Percentiles rank a stretch among this genome's conserved stretches.
These are phyloP conservation scores for Talaromyces sp. DNA, from an alignment of 2,329 filamentous ascomycete species.

Conservation along the genomic window DNA sequence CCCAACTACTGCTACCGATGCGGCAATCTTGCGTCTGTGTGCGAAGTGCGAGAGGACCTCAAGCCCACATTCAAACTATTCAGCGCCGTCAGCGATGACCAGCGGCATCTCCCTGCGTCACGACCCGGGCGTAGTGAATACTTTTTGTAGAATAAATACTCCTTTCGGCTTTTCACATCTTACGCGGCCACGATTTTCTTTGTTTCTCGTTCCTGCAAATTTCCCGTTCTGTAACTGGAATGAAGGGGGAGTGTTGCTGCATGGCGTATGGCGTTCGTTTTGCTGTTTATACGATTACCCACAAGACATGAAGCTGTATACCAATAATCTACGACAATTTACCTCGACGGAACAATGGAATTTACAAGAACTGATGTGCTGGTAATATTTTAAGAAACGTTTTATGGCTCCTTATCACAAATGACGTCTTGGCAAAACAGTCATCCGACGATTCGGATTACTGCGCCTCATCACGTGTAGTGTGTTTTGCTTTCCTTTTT, in stretches of 20 bases:
- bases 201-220: neutral
- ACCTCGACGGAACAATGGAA: neutral
- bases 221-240: neutral
- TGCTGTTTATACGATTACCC: neutral
- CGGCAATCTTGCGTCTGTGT: conserved; percentile 84
- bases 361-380: neutral
- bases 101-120: conserved; percentile 39
- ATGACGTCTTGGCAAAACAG: neutral
- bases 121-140: conserved; percentile 44
- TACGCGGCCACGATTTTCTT: conserved; percentile 8
- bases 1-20: conserved; percentile 97
- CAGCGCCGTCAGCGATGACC: conserved; percentile 41
- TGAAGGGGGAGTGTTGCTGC: conserved; percentile 5
- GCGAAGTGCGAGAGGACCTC: conserved; percentile 79
- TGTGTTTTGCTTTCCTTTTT: neutral
- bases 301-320: conserved; percentile 10
- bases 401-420: neutral
- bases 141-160: conserved; percentile 31
- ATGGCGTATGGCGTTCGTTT: conserved; percentile 11
- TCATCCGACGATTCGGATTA: neutral
- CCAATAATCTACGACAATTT: conserved; percentile 6
- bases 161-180: neutral
- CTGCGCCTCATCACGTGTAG: conserved; percentile 9
- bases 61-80: conserved; percentile 73
- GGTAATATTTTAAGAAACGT: neutral